Evolutionary conservation across 208 protist genomes (phyloP), one percentile per base, ranked within the genome.

Genomic region (Acanthamoeba culbertsoni): DNA sequence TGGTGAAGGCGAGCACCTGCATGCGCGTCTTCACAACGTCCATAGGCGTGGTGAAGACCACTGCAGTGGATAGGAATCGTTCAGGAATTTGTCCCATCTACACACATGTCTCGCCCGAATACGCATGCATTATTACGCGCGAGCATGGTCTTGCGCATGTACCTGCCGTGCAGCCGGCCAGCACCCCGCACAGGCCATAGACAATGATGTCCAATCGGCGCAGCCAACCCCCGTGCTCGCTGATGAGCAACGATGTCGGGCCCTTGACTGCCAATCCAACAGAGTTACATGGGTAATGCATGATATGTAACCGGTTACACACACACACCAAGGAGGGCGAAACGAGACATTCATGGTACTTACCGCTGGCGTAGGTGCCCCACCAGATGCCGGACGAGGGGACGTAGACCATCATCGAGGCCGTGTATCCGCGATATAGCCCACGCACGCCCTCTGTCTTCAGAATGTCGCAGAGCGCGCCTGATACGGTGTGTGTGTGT

Each of bases 11-110:
- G 16, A 88, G 45, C 28, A 88, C 79, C 51, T 88, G 79, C 2
- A 88, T 28, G 28, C 79, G 45, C 20, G 79, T 88, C 53, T 88
- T 88, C 14, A 88, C 79, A 10, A 88, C 79, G 46, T 88, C 79
- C 45, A 88, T 55, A 26, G 79, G 79, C 33, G 55, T 63, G n/a
- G 79, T 63, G 2, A 55, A 7, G 31, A 63, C 45, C 79, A 88
- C 79, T 65, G 45, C 37, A n/a, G 77, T 37, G 37, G 26, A 43
- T 7, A 20, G 26, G n/a, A n/a, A n/a, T n/a, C n/a, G n/a, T n/a
- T n/a, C n/a, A n/a, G n/a, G n/a, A n/a, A n/a, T n/a, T n/a, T n/a
- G n/a, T n/a, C n/a, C n/a, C n/a, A n/a, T n/a, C n/a, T n/a, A n/a
- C n/a, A n/a, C n/a, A 40, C 37, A 42, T 77, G 37, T 46, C 18